Base-by-base conservation (phyloP, 345 rosid genomes). In the Triadica sebifera region DNA sequence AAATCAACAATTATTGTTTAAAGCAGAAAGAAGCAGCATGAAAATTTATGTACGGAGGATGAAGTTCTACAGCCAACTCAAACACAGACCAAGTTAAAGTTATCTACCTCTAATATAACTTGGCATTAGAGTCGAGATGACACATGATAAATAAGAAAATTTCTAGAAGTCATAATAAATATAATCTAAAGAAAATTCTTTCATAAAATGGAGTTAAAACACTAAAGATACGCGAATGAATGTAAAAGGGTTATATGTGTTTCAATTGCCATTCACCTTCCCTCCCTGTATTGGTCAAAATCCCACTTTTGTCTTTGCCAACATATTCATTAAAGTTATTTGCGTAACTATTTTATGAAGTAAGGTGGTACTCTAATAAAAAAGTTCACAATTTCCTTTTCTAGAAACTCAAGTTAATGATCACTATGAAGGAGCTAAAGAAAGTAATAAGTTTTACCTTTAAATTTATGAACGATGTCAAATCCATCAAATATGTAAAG, bases 401-500 rank as follows among this genome's bases (percentile, higher is more conserved):
- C n/a, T n/a, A n/a, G n/a, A n/a, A n/a, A n/a, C n/a, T n/a, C n/a
- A n/a, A n/a, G n/a, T n/a, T n/a, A n/a, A n/a, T n/a, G n/a, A 57
- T 57, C 7, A 57, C 12, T 57, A 57, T 1, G 67, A 34, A 41
- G 38, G 0, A 34, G 6, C 9, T 12, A 63, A 41, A 12, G 0
- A 10, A 49, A n/a, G 11, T 8, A 25, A 13, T 66, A 17, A 50
- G 39, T n/a, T 34, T 10, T 82, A 91, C 99, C 96, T 92, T 82
- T 89, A 76, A 85, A 91, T 81, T 92, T 91, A 53, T 72, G 80
- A 24, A 91, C 76, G 4, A 92, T 65, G 25, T 87, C 87, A 9
- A 81, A 62, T 62, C 88, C 91, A 41, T 94, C 90, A 25, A 88
- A 80, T 34, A 94, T 84, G 5, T 90, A 84, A 45, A 94, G 56